phyloP scores from a whole-genome alignment of 73 alveolate species.

The Stentor roeselii region DNA sequence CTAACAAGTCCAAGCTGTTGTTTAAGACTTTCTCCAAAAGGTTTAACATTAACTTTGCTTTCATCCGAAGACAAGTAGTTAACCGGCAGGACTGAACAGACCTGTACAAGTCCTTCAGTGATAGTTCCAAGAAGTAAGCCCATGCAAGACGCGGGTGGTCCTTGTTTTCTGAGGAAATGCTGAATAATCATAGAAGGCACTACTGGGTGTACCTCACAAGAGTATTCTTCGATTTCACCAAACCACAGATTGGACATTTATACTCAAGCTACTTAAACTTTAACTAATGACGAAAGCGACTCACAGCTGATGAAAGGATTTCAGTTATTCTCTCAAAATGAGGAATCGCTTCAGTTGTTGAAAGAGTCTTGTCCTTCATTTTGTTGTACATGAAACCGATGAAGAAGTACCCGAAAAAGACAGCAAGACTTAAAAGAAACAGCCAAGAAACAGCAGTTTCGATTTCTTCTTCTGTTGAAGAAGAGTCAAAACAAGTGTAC shows the following conservation, averaged over 20 bases:
- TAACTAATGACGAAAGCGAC: too few species aligned
- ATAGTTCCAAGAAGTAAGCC: constrained; percentile 8
- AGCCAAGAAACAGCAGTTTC: too few species aligned
- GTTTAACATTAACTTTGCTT: not conserved
- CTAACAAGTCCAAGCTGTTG: not conserved
- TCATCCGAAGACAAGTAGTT: not conserved
- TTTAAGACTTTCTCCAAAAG: constrained; percentile 2
- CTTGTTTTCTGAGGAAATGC: not conserved
- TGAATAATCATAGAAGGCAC: constrained; percentile 13
- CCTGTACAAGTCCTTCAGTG: constrained; percentile 12
- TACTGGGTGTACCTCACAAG: constrained; percentile 19
- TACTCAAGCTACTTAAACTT: too few species aligned
- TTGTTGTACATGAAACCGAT: not conserved
- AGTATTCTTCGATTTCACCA: constrained; percentile 1
- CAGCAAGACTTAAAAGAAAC: not conserved
- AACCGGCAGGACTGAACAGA: not conserved
- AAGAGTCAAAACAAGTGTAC: not conserved
- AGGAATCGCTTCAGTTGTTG: not conserved
- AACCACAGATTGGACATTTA: constrained; percentile 14
- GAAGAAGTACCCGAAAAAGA: not conserved
- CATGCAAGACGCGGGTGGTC: not conserved
- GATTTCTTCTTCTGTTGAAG: too few species aligned
- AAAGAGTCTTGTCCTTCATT: not conserved
- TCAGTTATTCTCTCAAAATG: too few species aligned
- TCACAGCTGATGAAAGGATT: too few species aligned